Evolutionary conservation across 1,284 basidiomycete genomes (phyloP).

Genomic region (Leccinum variabile): DNA sequence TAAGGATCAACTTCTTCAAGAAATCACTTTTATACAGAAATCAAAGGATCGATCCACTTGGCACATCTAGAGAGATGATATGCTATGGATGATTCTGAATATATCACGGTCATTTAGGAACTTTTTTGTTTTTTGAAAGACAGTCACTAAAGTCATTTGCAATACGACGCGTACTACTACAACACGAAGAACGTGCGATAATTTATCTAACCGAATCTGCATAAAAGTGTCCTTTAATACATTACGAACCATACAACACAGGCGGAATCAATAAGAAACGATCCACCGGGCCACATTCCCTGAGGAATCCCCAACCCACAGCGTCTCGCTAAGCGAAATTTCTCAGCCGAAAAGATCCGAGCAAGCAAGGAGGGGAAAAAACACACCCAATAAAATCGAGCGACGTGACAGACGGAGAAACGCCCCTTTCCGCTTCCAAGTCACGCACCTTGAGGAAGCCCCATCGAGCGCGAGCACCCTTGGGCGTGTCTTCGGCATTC

Average conservation of each 20-base stretch:
- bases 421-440: conserved; percentile 48
- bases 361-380: not conserved
- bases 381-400: conserved; percentile 70
- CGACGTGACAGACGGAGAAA: conserved; percentile 55
- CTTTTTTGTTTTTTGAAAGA: too few relatives aligned
- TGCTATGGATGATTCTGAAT: not conserved
- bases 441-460: conserved; percentile 65
- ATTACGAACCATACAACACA: not conserved
- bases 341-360: not conserved
- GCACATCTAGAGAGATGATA: too few relatives aligned
- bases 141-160: too few relatives aligned
- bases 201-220: not conserved
- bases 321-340: conserved; percentile 19
- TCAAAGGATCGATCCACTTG: too few relatives aligned
- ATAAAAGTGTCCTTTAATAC: not conserved
- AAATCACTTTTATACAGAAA: too few relatives aligned
- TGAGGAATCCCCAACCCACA: conserved; percentile 29
- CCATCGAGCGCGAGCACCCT: conserved; percentile 65
- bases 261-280: conserved; percentile 20
- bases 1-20: too few relatives aligned
- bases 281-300: conserved; percentile 28
- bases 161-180: not conserved
- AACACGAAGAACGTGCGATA: not conserved
- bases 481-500: conserved; percentile 68
- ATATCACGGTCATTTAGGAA: too few relatives aligned